A percentile compares a stretch with the other conserved stretches of the same genome.
Conservation (phyloP, 2,329 filamentous ascomycete species). For the Bimuria novae-zelandiae region DNA sequence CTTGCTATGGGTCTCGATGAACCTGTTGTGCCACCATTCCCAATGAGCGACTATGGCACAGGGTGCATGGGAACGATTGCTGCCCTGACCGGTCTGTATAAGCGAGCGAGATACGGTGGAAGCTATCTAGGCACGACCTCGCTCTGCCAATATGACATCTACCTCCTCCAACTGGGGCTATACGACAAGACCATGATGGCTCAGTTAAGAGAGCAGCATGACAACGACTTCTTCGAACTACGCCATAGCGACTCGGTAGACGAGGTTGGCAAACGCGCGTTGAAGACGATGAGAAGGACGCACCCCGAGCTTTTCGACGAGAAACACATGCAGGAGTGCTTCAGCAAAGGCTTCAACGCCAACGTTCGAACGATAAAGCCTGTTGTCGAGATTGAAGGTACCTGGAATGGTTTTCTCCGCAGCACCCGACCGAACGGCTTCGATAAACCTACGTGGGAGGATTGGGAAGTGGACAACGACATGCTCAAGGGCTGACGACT, state of each 20-base stretch:
- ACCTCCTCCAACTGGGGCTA: conserved; percentile 64
- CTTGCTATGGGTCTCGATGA: conserved; percentile 64
- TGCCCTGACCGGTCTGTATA: conserved; percentile 66
- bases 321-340: conserved; percentile 55
- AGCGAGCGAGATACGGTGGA: conserved; percentile 65
- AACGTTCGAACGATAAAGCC: conserved; percentile 56
- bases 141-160: conserved; percentile 70
- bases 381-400: conserved; percentile 52
- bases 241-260: conserved; percentile 68
- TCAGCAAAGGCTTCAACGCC: conserved; percentile 49
- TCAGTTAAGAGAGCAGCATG: conserved; percentile 55
- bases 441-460: conserved; percentile 55
- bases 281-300: conserved; percentile 58
- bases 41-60: conserved; percentile 68
- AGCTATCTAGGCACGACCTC: conserved; percentile 69
- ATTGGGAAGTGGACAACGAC: conserved; percentile 49
- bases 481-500: conserved; percentile 34
- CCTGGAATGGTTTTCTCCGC: conserved; percentile 55
- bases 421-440: conserved; percentile 58
- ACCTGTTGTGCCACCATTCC: conserved; percentile 67
- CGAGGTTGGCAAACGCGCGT: conserved; percentile 64
- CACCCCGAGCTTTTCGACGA: conserved; percentile 61
- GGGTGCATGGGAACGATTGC: conserved; percentile 73
- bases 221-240: conserved; percentile 60
- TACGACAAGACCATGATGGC: conserved; percentile 60